These are phyloP conservation scores for Lyophyllum semitale DNA, from an alignment of 768 basidiomycete species.

Conservation along the genomic window DNA sequence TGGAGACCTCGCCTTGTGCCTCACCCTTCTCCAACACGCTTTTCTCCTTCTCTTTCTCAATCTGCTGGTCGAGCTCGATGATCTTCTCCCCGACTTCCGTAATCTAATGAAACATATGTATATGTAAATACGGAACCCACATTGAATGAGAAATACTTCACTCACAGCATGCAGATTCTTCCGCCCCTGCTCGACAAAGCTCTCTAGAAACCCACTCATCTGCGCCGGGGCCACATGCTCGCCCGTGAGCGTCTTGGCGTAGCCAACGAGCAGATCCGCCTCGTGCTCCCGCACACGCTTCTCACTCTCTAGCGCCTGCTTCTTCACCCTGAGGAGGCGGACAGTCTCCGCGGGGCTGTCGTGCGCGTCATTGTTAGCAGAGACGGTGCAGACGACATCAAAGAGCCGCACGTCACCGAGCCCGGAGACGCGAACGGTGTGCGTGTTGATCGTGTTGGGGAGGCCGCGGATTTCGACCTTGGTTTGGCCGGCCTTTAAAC, in stretches of 20 bases:
- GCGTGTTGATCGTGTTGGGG: slow-evolving; percentile 49
- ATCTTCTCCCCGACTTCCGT: slow-evolving; percentile 41
- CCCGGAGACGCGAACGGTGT: slow-evolving; percentile 57
- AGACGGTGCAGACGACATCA: slow-evolving; percentile 53
- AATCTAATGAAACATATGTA: slow-evolving; percentile 22
- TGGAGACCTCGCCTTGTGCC: slow-evolving; percentile 35
- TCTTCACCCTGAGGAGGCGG: no score
- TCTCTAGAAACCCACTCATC: no score
- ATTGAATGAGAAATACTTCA: background rate
- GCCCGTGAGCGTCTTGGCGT: no score
- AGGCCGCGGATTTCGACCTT: slow-evolving; percentile 51
- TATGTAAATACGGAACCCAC: background rate
- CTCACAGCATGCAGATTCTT: slow-evolving; percentile 34
- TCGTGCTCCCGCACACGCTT: slow-evolving; percentile 41
- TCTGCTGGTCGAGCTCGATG: slow-evolving; percentile 38
- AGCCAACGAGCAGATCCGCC: slow-evolving; percentile 37
- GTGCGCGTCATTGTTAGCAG: slow-evolving; percentile 15
- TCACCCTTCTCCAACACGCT: slow-evolving; percentile 35
- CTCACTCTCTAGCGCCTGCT: no score
- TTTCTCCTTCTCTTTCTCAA: slow-evolving; percentile 35
- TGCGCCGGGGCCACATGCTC: slow-evolving; percentile 40
- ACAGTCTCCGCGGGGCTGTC: slow-evolving; percentile 28
- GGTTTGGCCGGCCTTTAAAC: slow-evolving; percentile 58
- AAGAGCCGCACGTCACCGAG: slow-evolving; percentile 49
- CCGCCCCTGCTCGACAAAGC: no score